Evolutionary conservation across 139 green algal species (phyloP).

Genomic region (Pycnococcus provasolii): DNA sequence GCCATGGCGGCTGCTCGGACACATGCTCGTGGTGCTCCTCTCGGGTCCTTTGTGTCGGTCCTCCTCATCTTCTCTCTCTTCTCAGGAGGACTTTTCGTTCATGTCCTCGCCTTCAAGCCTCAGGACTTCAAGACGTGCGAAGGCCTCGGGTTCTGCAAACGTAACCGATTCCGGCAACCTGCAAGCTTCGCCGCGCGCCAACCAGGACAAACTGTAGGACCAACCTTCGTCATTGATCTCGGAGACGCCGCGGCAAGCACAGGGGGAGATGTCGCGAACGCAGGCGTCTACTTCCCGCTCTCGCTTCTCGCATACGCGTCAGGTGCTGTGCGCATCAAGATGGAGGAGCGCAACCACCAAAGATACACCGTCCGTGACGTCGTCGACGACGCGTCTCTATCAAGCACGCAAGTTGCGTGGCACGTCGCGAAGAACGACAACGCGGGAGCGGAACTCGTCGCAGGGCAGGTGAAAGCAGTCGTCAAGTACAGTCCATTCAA

Average conservation of each 20-base stretch:
- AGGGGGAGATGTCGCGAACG: slow-evolving; percentile 62
- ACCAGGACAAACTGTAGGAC: slow-evolving; percentile 54
- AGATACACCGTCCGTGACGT: slow-evolving; percentile 5
- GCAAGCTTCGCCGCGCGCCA: slow-evolving; percentile 35
- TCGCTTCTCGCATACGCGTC: neutral
- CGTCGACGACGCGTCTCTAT: neutral
- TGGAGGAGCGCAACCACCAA: neutral
- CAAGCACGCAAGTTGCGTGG: neutral
- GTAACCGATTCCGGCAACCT: slow-evolving; percentile 47
- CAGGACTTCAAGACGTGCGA: slow-evolving; percentile 92
- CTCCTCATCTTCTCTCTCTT: too few species aligned
- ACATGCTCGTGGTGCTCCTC: too few species aligned
- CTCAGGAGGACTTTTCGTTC: neutral
- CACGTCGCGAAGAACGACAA: slow-evolving; percentile 1
- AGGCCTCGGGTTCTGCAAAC: slow-evolving; percentile 68
- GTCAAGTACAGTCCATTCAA: slow-evolving; percentile 54
- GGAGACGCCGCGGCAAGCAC: slow-evolving; percentile 52
- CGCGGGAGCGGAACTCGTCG: slow-evolving; percentile 3
- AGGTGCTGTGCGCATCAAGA: slow-evolving; percentile 9
- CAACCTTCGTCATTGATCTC: slow-evolving; percentile 54
- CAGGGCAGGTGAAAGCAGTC: slow-evolving; percentile 25
- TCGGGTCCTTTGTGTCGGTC: too few species aligned
- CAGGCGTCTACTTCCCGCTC: slow-evolving; percentile 40
- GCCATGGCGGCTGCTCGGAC: too few species aligned
- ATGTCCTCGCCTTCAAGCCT: slow-evolving; percentile 62